Evolutionary conservation across 169 alveolate species (phyloP).

Genomic region (Prorocentrum cordatum): DNA sequence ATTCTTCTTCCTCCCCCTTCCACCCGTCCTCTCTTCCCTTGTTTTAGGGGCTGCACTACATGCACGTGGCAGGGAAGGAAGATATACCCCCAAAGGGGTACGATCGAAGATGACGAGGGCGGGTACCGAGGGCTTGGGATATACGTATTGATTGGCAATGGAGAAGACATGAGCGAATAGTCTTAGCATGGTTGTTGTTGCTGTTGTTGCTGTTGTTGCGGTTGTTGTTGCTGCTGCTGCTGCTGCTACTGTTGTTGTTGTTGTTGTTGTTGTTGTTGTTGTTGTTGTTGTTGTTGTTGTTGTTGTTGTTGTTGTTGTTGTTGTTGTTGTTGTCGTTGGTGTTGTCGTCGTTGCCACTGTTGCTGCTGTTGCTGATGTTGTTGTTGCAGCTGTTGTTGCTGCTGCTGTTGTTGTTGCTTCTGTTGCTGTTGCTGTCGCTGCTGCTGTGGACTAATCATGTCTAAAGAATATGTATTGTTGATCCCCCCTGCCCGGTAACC

Average conservation of each 20-base stretch:
- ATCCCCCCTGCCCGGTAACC: too few relatives aligned
- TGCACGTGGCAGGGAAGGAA: too few relatives aligned
- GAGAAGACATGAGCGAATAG: too few relatives aligned
- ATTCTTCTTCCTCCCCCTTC: too few relatives aligned
- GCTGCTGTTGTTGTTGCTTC: background rate
- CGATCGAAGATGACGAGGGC: too few relatives aligned
- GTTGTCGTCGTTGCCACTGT: background rate
- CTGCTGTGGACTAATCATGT: background rate
- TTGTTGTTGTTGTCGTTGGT: background rate
- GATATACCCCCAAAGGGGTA: too few relatives aligned
- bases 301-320: background rate
- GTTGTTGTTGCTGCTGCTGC: background rate
- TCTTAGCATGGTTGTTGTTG: background rate
- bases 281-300: background rate
- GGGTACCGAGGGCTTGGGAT: too few relatives aligned
- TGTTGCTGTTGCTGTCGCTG: background rate
- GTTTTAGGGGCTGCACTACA: too few relatives aligned
- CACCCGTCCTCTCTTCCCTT: too few relatives aligned
- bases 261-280: background rate
- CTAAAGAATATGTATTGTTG: too few relatives aligned
- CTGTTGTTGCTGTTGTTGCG: background rate
- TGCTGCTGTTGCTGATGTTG: background rate
- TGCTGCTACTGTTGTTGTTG: background rate
- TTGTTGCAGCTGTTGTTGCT: background rate
- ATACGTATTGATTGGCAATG: too few relatives aligned